Conservation (phyloP, 495 filamentous ascomycete species). For the Pseudoneurospora amorphoporcata region DNA sequence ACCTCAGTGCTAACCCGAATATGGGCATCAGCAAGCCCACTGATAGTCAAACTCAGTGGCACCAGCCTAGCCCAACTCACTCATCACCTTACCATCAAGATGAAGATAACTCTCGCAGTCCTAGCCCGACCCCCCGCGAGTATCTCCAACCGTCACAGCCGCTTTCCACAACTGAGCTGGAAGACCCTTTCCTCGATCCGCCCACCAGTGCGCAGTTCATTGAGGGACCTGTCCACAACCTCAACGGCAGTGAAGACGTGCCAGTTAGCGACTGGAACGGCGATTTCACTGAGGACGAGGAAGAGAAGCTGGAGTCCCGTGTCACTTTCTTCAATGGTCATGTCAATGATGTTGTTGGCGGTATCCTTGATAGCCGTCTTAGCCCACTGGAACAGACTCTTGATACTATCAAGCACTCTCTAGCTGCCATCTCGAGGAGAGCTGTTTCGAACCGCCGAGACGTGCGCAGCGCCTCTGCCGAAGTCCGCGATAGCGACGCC, state of each 20-base stretch:
- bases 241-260: slow-evolving; percentile 53
- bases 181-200: slow-evolving; percentile 40
- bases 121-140: slow-evolving; percentile 63
- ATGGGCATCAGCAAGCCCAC: slow-evolving; percentile 56
- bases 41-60: slow-evolving; percentile 34
- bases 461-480: slow-evolving; percentile 49
- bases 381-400: slow-evolving; percentile 71
- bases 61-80: slow-evolving; percentile 32
- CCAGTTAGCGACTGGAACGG: slow-evolving; percentile 88
- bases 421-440: slow-evolving; percentile 38
- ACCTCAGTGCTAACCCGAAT: slow-evolving; percentile 62
- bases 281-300: slow-evolving; percentile 70
- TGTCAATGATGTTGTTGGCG: slow-evolving; percentile 73
- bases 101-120: slow-evolving; percentile 57
- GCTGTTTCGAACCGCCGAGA: slow-evolving; percentile 36
- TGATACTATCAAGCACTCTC: slow-evolving; percentile 57
- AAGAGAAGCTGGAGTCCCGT: slow-evolving; percentile 64
- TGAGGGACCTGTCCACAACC: slow-evolving; percentile 51
- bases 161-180: slow-evolving; percentile 28
- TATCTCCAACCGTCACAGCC: slow-evolving; percentile 29
- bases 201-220: slow-evolving; percentile 27
- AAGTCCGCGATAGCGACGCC: slow-evolving; percentile 72
- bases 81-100: slow-evolving; percentile 46
- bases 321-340: slow-evolving; percentile 76
- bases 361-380: slow-evolving; percentile 64